These are phyloP conservation scores for Gleditsia sinensis DNA, from an alignment of 306 rosid species.

Conservation along the genomic window DNA sequence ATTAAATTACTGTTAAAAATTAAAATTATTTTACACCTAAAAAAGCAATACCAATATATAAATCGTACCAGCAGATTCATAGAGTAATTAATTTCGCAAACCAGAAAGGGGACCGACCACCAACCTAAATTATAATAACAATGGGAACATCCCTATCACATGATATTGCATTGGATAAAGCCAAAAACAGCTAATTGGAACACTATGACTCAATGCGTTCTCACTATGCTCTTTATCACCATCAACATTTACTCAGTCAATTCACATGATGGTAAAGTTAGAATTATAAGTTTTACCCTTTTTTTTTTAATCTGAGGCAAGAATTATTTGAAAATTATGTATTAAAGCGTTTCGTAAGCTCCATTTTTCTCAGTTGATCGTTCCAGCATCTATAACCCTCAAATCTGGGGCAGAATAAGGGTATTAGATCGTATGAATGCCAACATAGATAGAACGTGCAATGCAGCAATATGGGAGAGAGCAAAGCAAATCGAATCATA, in stretches of 20 bases:
- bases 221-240: constrained; percentile 1
- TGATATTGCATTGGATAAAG: constrained; percentile 1
- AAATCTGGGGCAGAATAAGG: neutral
- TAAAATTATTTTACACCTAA: constrained; percentile 28
- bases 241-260: neutral
- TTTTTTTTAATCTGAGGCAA: neutral
- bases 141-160: constrained; percentile 13
- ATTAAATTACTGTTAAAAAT: constrained; percentile 27
- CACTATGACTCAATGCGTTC: constrained; percentile 11
- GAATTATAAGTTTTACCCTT: neutral
- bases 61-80: constrained; percentile 6
- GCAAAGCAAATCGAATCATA: constrained; percentile 38
- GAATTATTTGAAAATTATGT: neutral
- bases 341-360: neutral
- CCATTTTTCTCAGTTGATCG: no score
- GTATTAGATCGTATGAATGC: neutral
- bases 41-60: constrained; percentile 23
- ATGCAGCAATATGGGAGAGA: neutral
- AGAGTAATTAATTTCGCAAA: constrained; percentile 27
- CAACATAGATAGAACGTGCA: neutral
- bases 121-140: constrained; percentile 24
- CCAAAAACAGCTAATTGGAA: constrained; percentile 15
- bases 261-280: constrained; percentile 19
- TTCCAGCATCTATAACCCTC: neutral
- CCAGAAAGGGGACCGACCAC: constrained; percentile 9